Percentiles rank a stretch among this genome's conserved stretches.
These are phyloP conservation scores for Ophiostoma populinum DNA, from an alignment of 2,329 filamentous ascomycete species.

Conservation along the genomic window DNA sequence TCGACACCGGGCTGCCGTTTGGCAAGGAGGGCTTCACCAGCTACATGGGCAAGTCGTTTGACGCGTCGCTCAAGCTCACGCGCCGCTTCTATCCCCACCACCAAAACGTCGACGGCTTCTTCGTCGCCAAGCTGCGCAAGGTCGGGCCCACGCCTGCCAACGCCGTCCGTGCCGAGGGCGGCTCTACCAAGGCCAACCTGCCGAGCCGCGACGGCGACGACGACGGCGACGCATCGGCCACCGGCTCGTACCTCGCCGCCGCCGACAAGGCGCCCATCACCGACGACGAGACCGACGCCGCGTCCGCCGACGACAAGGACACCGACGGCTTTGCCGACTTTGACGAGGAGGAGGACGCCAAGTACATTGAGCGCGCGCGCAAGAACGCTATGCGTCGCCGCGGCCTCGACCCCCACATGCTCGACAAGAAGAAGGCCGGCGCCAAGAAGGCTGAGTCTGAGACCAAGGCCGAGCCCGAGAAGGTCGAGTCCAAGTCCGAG, in stretches of 20 bases:
- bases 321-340: slow-evolving; percentile 52
- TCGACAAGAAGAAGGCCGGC: slow-evolving; percentile 19
- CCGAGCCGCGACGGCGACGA: slow-evolving; percentile 10
- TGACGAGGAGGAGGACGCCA: slow-evolving; percentile 54
- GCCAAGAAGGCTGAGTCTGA: neutral
- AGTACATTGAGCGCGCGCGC: slow-evolving; percentile 57
- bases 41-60: slow-evolving; percentile 84
- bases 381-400: slow-evolving; percentile 56
- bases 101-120: slow-evolving; percentile 67
- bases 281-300: slow-evolving; percentile 25
- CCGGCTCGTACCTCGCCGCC: neutral
- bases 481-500: slow-evolving; percentile 4
- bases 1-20: slow-evolving; percentile 78
- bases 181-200: slow-evolving; percentile 8
- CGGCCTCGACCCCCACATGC: slow-evolving; percentile 53
- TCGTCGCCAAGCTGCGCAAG: slow-evolving; percentile 95
- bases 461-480: slow-evolving; percentile 9
- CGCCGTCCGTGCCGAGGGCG: slow-evolving; percentile 21
- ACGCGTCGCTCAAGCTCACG: slow-evolving; percentile 66
- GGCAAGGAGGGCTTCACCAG: slow-evolving; percentile 84
- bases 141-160: slow-evolving; percentile 55
- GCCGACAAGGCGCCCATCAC: slow-evolving; percentile 55
- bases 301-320: slow-evolving; percentile 13
- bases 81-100: slow-evolving; percentile 85
- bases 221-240: slow-evolving; percentile 25